Evolutionary conservation across 371 early-diverging fungal genomes (phyloP).

Genomic region (Apophysomyces sp.): DNA sequence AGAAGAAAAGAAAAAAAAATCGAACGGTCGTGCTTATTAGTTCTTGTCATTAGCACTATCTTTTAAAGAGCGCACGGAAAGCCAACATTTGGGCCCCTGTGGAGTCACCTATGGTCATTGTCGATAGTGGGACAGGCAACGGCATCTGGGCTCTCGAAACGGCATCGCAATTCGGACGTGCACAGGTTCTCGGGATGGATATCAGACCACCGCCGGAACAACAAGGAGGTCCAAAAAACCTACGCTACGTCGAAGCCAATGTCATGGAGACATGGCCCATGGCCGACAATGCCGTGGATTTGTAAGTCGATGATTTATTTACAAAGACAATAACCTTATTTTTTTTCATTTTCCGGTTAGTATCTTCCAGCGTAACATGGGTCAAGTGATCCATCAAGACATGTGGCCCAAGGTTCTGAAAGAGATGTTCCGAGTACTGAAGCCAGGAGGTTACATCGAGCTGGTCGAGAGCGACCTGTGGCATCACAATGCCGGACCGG

Average conservation of each 20-base stretch:
- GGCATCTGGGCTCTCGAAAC: constrained; percentile 64
- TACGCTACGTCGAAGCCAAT: constrained; percentile 29
- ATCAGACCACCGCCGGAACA: constrained; percentile 43
- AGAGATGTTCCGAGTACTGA: constrained; percentile 46
- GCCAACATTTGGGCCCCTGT: constrained; percentile 38
- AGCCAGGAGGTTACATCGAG: constrained; percentile 44
- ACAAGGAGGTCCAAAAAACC: constrained; percentile 28
- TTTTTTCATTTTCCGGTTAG: constrained; percentile 12
- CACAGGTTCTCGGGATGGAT: constrained; percentile 56
- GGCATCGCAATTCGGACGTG: constrained; percentile 45
- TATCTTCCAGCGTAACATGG: constrained; percentile 45
- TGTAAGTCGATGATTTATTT: constrained; percentile 23
- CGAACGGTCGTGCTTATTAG: neutral
- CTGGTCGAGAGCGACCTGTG: constrained; percentile 37
- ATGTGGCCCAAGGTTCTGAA: constrained; percentile 31
- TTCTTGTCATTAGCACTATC: constrained; percentile 34
- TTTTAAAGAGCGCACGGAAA: constrained; percentile 45
- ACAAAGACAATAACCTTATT: neutral
- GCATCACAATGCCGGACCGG: constrained; percentile 46
- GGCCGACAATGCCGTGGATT: constrained; percentile 31
- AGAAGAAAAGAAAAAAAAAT: neutral
- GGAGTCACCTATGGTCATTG: constrained; percentile 38
- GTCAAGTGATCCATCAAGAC: constrained; percentile 21
- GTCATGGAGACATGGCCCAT: constrained; percentile 41
- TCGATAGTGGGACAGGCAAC: constrained; percentile 56